Percentiles rank a stretch among this genome's conserved stretches.
These are phyloP conservation scores for Sordaria brevicollis DNA, from an alignment of 495 filamentous ascomycete species.

Conservation along the genomic window DNA sequence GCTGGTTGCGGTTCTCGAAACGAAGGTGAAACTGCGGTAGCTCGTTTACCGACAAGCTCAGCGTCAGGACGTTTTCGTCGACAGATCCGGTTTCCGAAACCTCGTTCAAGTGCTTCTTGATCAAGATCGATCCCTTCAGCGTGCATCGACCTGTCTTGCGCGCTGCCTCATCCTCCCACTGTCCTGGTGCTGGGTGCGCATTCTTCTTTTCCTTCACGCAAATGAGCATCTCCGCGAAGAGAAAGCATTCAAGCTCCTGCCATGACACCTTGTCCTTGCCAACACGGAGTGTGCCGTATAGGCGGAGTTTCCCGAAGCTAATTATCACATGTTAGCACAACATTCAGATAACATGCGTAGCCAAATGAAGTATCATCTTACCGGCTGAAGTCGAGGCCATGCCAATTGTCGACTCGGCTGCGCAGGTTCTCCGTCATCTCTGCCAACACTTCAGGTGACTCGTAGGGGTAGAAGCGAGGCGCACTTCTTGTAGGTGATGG, in stretches of 20 bases:
- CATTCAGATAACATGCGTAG: neutral
- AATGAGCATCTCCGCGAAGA: constrained; percentile 98
- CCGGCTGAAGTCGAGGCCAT: constrained; percentile 91
- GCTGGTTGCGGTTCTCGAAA: constrained; percentile 74
- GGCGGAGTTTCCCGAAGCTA: constrained; percentile 86
- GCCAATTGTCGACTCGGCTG: constrained; percentile 91
- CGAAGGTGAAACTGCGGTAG: constrained; percentile 94
- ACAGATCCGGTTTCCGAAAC: constrained; percentile 55
- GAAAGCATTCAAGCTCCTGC: constrained; percentile 96
- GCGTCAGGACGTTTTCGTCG: constrained; percentile 77
- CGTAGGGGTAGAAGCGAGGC: constrained; percentile 48
- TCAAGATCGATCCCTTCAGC: constrained; percentile 93
- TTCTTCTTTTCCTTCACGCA: constrained; percentile 96
- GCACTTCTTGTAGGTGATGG: constrained; percentile 42
- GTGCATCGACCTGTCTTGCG: constrained; percentile 68
- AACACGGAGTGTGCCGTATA: constrained; percentile 86
- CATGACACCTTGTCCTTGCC: constrained; percentile 95
- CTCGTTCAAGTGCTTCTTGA: constrained; percentile 94
- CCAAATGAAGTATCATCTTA: constrained; percentile 24
- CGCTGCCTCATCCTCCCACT: constrained; percentile 55
- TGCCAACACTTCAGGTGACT: constrained; percentile 59
- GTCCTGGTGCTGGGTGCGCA: constrained; percentile 29
- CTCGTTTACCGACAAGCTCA: constrained; percentile 87
- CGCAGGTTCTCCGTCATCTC: constrained; percentile 82
- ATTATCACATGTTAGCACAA: constrained; percentile 2